Base-by-base conservation (phyloP, 371 early-diverging fungal species). In the Fennellomyces sp. region DNA sequence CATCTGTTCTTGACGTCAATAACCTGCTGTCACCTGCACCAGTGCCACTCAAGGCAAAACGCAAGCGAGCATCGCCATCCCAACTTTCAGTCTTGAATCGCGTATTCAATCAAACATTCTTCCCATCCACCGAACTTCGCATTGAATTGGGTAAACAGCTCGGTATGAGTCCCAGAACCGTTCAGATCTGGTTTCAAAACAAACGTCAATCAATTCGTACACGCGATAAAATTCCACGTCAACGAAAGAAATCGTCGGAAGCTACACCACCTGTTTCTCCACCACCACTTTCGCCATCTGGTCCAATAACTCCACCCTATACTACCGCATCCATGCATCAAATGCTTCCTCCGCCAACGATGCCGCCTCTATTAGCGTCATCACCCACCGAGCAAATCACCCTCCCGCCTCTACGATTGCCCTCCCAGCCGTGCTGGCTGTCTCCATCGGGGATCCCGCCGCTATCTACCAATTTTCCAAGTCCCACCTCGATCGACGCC, bases 161-260 rank as follows among this genome's bases (percentile, higher is more conserved):
- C 28, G 85, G 86, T 36, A 96, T 96, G 95, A 91, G 63, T 42
- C 58, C 60, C 70, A 35, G 76, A 70, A 83, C 88, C 13, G 89
- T 95, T 2, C 92, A 95, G 70, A 90, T 94, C 42, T 94, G 96
- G 96, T 95, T 95, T 72, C 96, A 95, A 69, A 95, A 95, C 77
- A 86, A 91, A 59, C 82, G 96, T 13, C 85, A 84, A 64, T 61
- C 70, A 2, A 52, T 64, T 28, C 58, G 85, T 59, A 53, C 82
- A 71, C 59, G 59, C 76, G 61, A 70, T 58, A 25, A 33, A 3
- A 10, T 29, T 52, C 33, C 19, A 6, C 27, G 39, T 15, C 50
- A 21, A 15, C 52, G 25, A 28, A 27, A 8, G 15, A 39, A 19
- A 36, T 28, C 35, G 8, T 41, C 60, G n/a, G 0, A 17, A 45